phyloP scores from a whole-genome alignment of 2,329 filamentous ascomycete genomes.

The Calonectria pseudoturangicola region DNA sequence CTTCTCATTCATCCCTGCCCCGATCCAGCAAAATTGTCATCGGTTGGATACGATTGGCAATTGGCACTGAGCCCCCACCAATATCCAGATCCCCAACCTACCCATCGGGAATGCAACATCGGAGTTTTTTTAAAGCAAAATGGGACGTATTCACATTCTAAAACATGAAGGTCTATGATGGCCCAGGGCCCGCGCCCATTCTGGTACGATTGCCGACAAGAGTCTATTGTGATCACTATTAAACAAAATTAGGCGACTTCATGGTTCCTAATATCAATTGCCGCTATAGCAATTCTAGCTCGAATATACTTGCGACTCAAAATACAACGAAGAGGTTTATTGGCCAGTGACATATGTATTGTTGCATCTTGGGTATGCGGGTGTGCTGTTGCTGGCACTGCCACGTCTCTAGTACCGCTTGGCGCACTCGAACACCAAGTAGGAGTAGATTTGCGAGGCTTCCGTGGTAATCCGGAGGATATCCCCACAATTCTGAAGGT shows the following conservation, averaged over 20 bases:
- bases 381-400: background rate
- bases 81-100: too few species aligned
- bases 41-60: background rate
- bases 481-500: background rate
- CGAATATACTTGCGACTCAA: constrained; percentile 1
- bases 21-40: background rate
- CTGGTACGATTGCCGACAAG: background rate
- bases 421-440: background rate
- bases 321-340: background rate
- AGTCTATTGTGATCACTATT: background rate
- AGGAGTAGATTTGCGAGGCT: background rate
- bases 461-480: background rate
- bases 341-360: background rate
- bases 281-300: background rate
- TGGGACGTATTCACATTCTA: background rate
- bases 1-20: background rate
- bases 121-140: background rate
- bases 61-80: background rate
- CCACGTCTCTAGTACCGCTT: background rate
- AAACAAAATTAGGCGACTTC: background rate
- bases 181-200: background rate
- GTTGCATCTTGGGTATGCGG: constrained; percentile 3
- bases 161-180: background rate
- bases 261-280: background rate
- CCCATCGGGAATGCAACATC: too few species aligned